A percentile compares a stretch with the other conserved stretches of the same genome.
Conservation (phyloP, 2,329 filamentous ascomycete species). For the Neonectria hederae region DNA sequence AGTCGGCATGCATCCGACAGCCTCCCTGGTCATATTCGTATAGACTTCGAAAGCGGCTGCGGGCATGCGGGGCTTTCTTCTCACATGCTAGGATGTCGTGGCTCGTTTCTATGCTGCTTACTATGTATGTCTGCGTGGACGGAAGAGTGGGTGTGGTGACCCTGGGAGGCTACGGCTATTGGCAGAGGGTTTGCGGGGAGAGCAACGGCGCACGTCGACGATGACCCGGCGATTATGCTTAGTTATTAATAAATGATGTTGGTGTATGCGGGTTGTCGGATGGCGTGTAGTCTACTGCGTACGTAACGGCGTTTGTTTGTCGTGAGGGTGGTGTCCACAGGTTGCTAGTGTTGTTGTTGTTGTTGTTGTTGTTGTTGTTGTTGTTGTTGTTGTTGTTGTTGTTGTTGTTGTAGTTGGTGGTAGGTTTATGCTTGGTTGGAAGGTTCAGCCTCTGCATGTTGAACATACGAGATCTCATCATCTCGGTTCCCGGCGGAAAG, state of each 20-base stretch:
- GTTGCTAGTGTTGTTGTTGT: no score
- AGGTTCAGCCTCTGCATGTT: background rate
- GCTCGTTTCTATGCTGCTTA: background rate
- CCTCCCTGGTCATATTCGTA: background rate
- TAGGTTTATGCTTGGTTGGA: background rate
- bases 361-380: no score
- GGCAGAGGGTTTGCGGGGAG: background rate
- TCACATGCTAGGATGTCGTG: background rate
- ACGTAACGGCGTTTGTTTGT: background rate
- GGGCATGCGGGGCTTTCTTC: background rate
- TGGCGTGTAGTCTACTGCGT: no score
- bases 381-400: no score
- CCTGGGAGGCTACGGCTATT: background rate
- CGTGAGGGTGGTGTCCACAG: no score
- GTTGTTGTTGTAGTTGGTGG: background rate
- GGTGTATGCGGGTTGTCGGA: background rate
- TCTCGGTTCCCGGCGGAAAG: background rate
- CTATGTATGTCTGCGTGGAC: background rate
- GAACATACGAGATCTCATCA: background rate
- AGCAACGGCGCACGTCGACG: background rate
- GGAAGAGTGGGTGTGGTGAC: background rate
- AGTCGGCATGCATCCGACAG: background rate
- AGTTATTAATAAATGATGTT: background rate
- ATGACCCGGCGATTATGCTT: background rate
- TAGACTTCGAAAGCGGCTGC: background rate